phyloP scores from a whole-genome alignment of 345 rosid species.

The Punica granatum region DNA sequence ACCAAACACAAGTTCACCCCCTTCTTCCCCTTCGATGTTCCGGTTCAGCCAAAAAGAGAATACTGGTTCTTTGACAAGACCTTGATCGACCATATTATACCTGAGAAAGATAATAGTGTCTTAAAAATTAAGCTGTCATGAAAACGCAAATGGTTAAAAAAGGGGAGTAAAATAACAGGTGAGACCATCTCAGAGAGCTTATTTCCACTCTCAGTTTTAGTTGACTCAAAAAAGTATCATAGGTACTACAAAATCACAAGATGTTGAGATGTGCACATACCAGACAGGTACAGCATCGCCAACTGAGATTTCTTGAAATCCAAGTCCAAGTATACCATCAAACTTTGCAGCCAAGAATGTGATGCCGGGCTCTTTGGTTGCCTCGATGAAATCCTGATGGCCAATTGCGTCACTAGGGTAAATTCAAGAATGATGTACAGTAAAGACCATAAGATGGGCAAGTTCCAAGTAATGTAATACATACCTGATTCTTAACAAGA shows the following conservation, averaged over 20 bases:
- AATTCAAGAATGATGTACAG: background rate
- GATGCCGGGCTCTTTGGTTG: slow-evolving; percentile 79
- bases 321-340: slow-evolving; percentile 90
- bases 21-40: slow-evolving; percentile 54
- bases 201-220: background rate
- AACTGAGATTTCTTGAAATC: slow-evolving; percentile 85
- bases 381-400: slow-evolving; percentile 81
- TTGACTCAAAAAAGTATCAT: background rate
- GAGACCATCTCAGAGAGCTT: background rate
- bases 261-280: slow-evolving; percentile 25
- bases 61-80: slow-evolving; percentile 64
- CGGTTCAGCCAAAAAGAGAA: slow-evolving; percentile 97
- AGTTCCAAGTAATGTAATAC: background rate
- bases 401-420: background rate
- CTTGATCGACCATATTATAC: slow-evolving; percentile 82
- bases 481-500: slow-evolving; percentile 53
- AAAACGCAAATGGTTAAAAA: background rate
- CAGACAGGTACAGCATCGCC: slow-evolving; percentile 81
- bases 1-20: slow-evolving; percentile 91
- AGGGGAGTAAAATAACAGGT: background rate
- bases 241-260: slow-evolving; percentile 1
- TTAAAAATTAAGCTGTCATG: background rate
- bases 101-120: slow-evolving; percentile 24
- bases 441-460: slow-evolving; percentile 8
- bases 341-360: slow-evolving; percentile 84